Conservation (phyloP, 768 basidiomycete genomes). For the Podaxis rugospora region DNA sequence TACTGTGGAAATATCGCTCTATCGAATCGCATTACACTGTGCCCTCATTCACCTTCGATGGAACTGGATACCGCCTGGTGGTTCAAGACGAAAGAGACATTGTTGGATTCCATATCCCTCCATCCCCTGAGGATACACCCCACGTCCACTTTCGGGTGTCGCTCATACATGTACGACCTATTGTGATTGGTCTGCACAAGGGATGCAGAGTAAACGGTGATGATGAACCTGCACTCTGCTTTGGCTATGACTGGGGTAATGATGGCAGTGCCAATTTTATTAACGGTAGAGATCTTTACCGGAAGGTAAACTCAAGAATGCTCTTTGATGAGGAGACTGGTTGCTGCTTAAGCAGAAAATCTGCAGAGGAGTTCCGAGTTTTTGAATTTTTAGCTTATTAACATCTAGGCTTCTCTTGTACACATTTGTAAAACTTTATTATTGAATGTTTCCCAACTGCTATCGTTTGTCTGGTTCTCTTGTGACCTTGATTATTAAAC, state of each 20-base stretch:
- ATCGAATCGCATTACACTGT: neutral
- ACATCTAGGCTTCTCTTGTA: neutral
- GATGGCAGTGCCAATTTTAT: neutral
- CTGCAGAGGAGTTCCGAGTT: neutral
- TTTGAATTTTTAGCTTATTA: neutral
- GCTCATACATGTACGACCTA: neutral
- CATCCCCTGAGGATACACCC: neutral
- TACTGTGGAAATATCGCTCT: neutral
- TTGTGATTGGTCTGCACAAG: neutral
- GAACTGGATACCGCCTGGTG: neutral
- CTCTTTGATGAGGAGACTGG: neutral
- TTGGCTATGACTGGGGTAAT: neutral
- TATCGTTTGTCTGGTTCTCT: too few species aligned
- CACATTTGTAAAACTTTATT: neutral
- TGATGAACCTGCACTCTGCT: neutral
- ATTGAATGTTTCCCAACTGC: neutral
- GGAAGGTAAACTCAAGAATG: too few species aligned
- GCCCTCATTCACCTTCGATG: neutral
- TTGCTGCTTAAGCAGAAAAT: neutral
- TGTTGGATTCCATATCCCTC: neutral
- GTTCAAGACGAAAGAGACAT: neutral
- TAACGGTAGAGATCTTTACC: too few species aligned
- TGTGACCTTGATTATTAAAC: too few species aligned
- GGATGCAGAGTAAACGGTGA: neutral
- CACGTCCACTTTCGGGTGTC: neutral